Base-by-base conservation (phyloP, 805 yeast species). In the Zygotorulaspora florentina region DNA sequence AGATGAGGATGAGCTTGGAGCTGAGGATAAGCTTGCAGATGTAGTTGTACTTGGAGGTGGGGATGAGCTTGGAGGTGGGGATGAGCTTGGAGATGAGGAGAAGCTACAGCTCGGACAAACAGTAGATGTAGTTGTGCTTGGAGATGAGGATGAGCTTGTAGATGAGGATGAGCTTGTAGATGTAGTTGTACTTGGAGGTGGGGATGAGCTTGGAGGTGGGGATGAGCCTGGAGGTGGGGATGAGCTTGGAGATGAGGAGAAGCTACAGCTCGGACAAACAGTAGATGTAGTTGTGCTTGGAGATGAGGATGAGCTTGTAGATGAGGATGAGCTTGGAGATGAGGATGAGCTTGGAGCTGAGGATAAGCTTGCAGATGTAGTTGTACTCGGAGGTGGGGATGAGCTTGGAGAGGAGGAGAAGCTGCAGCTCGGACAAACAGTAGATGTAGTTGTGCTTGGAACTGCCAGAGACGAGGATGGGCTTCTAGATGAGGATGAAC, bases 221-320 rank as follows among this genome's bases (percentile, higher is more conserved):
- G 40, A 10, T 26, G 45, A 17, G 18, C 39, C 35, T n/a, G n/a
- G n/a, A n/a, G n/a, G n/a, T n/a, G n/a, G n/a, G n/a, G n/a, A n/a
- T n/a, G n/a, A n/a, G n/a, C n/a, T n/a, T n/a, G n/a, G n/a, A n/a
- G n/a, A n/a, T n/a, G n/a, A n/a, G n/a, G 45, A 20, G 4, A 30
- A 17, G 38, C 17, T 20, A 30, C 47, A 39, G 9, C 11, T 38
- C 6, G 39, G 35, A 27, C 39, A 30, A 16, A 28, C 10, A n/a
- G 27, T 23, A 12, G 42, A 42, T 10, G 45, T 46, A 17, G 12
- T 26, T 31, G 44, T 18, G 12, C 17, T 29, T n/a, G 42, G 36
- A 11, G 29, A 27, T 9, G 29, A 27, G 11, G 11, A 9, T 27
- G 11, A 11, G 11, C 11, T 27, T 27, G 12, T 17, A 8, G 18